Conservation (phyloP, 768 basidiomycete species). For the Auriculariales sp. region DNA sequence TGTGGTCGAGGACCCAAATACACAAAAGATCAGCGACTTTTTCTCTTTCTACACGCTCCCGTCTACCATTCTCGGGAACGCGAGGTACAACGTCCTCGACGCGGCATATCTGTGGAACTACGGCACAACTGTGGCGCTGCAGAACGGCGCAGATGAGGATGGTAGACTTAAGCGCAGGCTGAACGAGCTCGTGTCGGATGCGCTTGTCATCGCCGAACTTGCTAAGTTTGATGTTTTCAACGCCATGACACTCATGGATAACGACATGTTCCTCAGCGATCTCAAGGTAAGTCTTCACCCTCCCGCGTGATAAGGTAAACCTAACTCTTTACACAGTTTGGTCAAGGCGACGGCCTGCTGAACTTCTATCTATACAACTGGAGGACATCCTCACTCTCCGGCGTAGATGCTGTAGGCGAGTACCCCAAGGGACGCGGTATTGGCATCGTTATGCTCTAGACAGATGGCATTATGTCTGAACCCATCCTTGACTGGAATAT, state of each 20-base stretch:
- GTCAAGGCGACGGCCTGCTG: conserved; percentile 79
- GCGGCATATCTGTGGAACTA: conserved; percentile 97
- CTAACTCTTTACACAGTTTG: conserved; percentile 44
- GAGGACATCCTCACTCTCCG: conserved; percentile 69
- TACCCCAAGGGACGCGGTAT: conserved; percentile 35
- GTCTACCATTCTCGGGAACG: conserved; percentile 72
- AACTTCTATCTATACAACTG: conserved; percentile 95
- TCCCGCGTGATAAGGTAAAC: neutral
- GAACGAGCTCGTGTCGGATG: conserved; percentile 59
- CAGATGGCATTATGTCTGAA: too few species aligned
- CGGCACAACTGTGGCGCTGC: conserved; percentile 63
- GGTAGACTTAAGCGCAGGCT: conserved; percentile 55
- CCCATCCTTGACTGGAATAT: neutral
- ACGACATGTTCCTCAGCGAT: conserved; percentile 63
- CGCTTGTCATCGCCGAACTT: conserved; percentile 63
- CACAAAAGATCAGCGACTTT: conserved; percentile 81
- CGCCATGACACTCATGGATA: conserved; percentile 90
- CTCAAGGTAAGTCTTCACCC: conserved; percentile 45
- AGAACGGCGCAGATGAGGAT: conserved; percentile 44
- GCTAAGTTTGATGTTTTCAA: conserved; percentile 96
- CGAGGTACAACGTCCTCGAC: conserved; percentile 61
- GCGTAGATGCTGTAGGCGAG: conserved; percentile 37
- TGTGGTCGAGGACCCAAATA: conserved; percentile 85
- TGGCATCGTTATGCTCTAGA: conserved; percentile 91
- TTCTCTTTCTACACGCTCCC: conserved; percentile 96